Evolutionary conservation across 352 stramenopile genomes (phyloP).

Genomic region (Hyaloperonospora arabidopsidis): DNA sequence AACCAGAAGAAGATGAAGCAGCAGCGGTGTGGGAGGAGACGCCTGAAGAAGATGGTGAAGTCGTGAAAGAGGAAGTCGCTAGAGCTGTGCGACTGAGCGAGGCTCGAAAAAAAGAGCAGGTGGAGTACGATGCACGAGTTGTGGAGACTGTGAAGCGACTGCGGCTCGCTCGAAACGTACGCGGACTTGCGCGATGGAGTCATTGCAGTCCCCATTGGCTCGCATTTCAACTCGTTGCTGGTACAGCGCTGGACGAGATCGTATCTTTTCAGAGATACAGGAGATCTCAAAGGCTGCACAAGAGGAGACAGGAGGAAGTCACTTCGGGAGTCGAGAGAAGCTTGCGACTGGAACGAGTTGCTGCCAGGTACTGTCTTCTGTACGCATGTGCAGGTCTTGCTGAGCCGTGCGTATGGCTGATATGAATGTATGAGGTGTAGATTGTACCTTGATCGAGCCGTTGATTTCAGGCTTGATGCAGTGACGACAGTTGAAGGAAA

Average conservation of each 20-base stretch:
- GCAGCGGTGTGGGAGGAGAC: not conserved
- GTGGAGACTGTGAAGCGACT: slow-evolving; percentile 10
- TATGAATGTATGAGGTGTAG: slow-evolving; percentile 2
- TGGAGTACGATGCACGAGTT: slow-evolving; percentile 10
- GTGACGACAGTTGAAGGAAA: slow-evolving; percentile 13
- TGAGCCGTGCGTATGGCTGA: not conserved
- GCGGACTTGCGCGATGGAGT: slow-evolving; percentile 14
- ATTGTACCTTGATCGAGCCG: slow-evolving; percentile 14
- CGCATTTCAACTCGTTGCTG: slow-evolving; percentile 13
- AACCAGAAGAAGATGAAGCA: slow-evolving; percentile 3
- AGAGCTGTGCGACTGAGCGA: slow-evolving; percentile 4
- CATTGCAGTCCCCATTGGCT: slow-evolving; percentile 14
- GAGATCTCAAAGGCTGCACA: not conserved
- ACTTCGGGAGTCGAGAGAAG: slow-evolving; percentile 1
- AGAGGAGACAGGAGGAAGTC: not conserved
- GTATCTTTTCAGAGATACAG: slow-evolving; percentile 10
- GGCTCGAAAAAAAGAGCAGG: slow-evolving; percentile 8
- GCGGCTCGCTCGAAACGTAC: slow-evolving; percentile 22
- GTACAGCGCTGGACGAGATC: slow-evolving; percentile 4
- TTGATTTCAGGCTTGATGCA: slow-evolving; percentile 6
- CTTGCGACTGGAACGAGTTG: slow-evolving; percentile 23
- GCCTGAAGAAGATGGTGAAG: not conserved
- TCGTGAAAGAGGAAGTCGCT: slow-evolving; percentile 3
- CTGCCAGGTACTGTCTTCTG: slow-evolving; percentile 19
- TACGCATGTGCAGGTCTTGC: not conserved